phyloP scores from a whole-genome alignment of 2,329 filamentous ascomycete species.

The Metarhizium brunneum region DNA sequence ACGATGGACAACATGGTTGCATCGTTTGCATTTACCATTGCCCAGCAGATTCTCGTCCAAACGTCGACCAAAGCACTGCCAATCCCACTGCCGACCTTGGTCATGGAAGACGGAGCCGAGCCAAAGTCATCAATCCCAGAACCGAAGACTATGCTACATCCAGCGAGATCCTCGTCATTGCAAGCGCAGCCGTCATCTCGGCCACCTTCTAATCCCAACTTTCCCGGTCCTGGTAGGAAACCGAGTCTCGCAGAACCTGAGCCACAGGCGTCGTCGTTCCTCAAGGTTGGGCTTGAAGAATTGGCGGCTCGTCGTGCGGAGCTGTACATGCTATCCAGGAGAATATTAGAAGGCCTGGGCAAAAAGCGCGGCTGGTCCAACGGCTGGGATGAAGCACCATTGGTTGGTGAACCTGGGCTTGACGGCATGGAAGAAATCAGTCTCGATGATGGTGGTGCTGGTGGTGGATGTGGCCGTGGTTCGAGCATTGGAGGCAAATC shows the following conservation, averaged over 20 bases:
- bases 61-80: slow-evolving; percentile 61
- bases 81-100: slow-evolving; percentile 51
- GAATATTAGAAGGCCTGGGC: slow-evolving; percentile 67
- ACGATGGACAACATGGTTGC: slow-evolving; percentile 65
- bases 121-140: slow-evolving; percentile 55
- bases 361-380: slow-evolving; percentile 65
- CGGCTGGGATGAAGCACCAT: slow-evolving; percentile 58
- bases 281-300: slow-evolving; percentile 64
- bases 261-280: slow-evolving; percentile 34
- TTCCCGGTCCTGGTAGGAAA: slow-evolving; percentile 37
- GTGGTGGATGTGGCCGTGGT: slow-evolving; percentile 14
- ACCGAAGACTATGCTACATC: slow-evolving; percentile 63
- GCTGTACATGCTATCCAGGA: slow-evolving; percentile 69
- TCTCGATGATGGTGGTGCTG: slow-evolving; percentile 31
- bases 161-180: slow-evolving; percentile 54
- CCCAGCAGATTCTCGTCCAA: slow-evolving; percentile 68
- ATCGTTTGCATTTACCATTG: slow-evolving; percentile 69
- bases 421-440: slow-evolving; percentile 48
- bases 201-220: slow-evolving; percentile 40
- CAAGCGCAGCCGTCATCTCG: slow-evolving; percentile 29
- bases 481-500: slow-evolving; percentile 8
- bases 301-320: slow-evolving; percentile 77
- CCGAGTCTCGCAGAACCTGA: slow-evolving; percentile 30
- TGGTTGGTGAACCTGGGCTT: slow-evolving; percentile 34
- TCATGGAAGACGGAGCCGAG: slow-evolving; percentile 39